A percentile compares a stretch with the other conserved stretches of the same genome.
These are phyloP conservation scores for Metschnikowia borealis DNA, from an alignment of 805 yeast species.

Conservation along the genomic window DNA sequence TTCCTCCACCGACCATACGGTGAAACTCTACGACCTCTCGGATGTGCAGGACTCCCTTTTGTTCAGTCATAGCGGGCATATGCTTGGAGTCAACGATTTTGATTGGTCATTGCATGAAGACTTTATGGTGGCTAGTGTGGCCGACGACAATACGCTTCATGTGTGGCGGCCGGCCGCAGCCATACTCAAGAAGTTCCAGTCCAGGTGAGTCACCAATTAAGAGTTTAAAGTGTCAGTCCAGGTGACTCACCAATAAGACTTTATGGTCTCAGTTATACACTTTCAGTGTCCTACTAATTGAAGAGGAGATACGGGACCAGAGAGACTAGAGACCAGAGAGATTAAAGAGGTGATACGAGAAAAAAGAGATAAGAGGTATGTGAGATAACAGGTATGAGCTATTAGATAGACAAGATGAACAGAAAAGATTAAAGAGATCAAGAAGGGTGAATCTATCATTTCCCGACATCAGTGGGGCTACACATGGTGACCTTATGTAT, in stretches of 20 bases:
- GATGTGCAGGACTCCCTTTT: conserved; percentile 28
- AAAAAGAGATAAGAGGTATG: too few relatives aligned
- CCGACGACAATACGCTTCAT: conserved; percentile 85
- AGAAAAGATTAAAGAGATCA: too few relatives aligned
- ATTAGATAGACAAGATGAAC: too few relatives aligned
- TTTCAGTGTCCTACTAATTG: background rate
- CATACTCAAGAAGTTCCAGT: background rate
- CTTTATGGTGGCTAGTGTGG: conserved; percentile 69
- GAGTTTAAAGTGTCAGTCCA: background rate
- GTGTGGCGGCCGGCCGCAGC: conserved; percentile 65
- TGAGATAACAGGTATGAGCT: too few relatives aligned
- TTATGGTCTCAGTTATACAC: too few relatives aligned
- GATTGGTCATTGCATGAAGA: conserved; percentile 76
- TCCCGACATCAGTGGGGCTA: background rate
- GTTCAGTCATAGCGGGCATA: conserved; percentile 82
- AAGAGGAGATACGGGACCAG: background rate
- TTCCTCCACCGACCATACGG: conserved; percentile 61
- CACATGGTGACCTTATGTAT: conserved; percentile 4
- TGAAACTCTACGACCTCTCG: conserved; percentile 56
- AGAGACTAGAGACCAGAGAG: background rate
- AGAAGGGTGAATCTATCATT: too few relatives aligned
- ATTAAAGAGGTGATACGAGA: too few relatives aligned
- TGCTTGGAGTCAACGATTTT: conserved; percentile 79
- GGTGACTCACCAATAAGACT: too few relatives aligned
- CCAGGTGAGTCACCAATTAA: too few relatives aligned